Conservation (phyloP, 768 basidiomycete genomes). For the Kwoniella dendrophila region DNA sequence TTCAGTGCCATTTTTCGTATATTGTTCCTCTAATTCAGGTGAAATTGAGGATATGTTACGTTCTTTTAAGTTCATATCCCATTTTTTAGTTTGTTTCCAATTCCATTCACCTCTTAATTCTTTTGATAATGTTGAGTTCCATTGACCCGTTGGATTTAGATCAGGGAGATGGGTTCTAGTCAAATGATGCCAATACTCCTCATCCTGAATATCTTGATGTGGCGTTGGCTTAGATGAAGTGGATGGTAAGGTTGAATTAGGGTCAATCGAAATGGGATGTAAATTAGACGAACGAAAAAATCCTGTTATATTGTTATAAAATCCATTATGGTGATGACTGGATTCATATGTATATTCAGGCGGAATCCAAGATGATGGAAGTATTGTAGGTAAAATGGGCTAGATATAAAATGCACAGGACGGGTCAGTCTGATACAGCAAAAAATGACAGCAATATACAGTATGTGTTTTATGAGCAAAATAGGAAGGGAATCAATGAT, state of each 20-base stretch:
- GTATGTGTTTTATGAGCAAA: background rate
- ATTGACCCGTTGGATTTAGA: constrained; percentile 26
- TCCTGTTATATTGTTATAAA: constrained; percentile 51
- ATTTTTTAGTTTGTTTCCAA: constrained; percentile 34
- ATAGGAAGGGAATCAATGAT: too few species aligned
- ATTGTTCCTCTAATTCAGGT: constrained; percentile 5
- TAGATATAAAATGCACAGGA: constrained; percentile 11
- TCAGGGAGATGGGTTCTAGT: background rate
- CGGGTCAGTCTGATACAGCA: background rate
- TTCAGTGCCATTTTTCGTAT: constrained; percentile 2
- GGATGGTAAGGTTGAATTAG: background rate
- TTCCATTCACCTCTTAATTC: constrained; percentile 40
- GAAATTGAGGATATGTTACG: constrained; percentile 21
- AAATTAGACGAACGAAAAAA: constrained; percentile 47
- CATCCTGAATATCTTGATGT: constrained; percentile 25
- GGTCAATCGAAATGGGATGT: constrained; percentile 28
- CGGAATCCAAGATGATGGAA: constrained; percentile 34
- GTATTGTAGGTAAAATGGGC: constrained; percentile 28
- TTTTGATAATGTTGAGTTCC: constrained; percentile 40
- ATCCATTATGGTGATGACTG: constrained; percentile 5
- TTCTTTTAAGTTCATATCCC: constrained; percentile 49
- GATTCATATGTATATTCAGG: constrained; percentile 27
- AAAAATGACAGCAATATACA: background rate
- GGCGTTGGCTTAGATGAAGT: too few species aligned
- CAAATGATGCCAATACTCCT: constrained; percentile 22